Percentiles rank a stretch among this genome's conserved stretches.
Evolutionary conservation across 2,329 filamentous ascomycete genomes (phyloP).

Genomic region (Trichophyton schoenleinii): DNA sequence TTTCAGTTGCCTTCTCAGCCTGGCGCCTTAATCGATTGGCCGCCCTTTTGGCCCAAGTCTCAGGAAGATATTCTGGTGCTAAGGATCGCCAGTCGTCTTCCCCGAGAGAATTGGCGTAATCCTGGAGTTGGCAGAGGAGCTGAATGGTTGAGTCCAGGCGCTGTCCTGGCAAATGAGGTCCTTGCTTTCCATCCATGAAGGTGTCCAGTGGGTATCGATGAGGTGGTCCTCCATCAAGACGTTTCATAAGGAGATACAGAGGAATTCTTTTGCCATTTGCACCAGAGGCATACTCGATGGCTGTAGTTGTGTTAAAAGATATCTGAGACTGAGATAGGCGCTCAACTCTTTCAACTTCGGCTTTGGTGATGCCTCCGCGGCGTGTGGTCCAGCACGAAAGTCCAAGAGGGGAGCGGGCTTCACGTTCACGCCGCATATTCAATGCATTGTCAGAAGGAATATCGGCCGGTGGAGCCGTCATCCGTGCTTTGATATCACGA

Average conservation of each 20-base stretch:
- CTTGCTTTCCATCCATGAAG: constrained; percentile 13
- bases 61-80: constrained; percentile 13
- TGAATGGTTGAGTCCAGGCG: constrained; percentile 12
- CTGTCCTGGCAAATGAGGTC: constrained; percentile 10
- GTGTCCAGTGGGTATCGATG: constrained; percentile 13
- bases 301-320: constrained; percentile 19
- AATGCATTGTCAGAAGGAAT: constrained; percentile 18
- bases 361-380: constrained; percentile 12
- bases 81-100: constrained; percentile 15
- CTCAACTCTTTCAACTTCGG: constrained; percentile 21
- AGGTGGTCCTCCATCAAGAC: constrained; percentile 6
- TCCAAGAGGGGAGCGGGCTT: constrained; percentile 17
- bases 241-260: constrained; percentile 13
- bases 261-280: neutral
- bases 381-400: constrained; percentile 20
- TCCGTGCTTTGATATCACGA: constrained; percentile 21
- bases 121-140: constrained; percentile 14
- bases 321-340: constrained; percentile 17
- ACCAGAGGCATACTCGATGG: constrained; percentile 11
- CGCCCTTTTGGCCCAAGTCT: constrained; percentile 10
- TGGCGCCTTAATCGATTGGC: neutral
- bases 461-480: constrained; percentile 13
- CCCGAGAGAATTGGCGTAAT: constrained; percentile 8
- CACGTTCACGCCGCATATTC: constrained; percentile 20
- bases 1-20: neutral